Percentiles rank a stretch among this genome's conserved stretches.
Conservation (phyloP, 108 stramenopile species). For the Chaetoceros tenuissimus region DNA sequence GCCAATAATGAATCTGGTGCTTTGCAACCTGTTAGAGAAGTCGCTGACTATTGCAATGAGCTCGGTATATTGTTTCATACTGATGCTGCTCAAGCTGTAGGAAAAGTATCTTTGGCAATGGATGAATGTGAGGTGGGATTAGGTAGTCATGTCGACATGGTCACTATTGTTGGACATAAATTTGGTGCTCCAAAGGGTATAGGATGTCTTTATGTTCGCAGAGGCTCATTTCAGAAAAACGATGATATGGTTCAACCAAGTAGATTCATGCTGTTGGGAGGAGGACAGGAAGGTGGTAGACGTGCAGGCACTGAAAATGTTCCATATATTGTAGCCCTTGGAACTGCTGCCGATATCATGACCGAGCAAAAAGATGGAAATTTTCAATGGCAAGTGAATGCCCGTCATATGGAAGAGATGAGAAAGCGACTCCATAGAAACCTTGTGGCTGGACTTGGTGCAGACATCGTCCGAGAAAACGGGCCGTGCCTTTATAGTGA, state of each 20-base stretch:
- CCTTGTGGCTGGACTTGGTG: constrained; percentile 30
- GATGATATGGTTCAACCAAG: constrained; percentile 20
- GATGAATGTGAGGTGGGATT: no score
- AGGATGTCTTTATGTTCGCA: constrained; percentile 83
- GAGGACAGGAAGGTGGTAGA: constrained; percentile 77
- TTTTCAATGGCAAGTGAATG: no score
- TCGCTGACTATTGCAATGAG: constrained; percentile 49
- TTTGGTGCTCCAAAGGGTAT: constrained; percentile 95
- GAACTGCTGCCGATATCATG: constrained; percentile 71
- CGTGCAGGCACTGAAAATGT: constrained; percentile 95
- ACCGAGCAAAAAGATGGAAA: constrained; percentile 23
- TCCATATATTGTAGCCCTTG: constrained; percentile 85
- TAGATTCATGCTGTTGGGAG: constrained; percentile 59
- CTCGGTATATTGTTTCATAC: constrained; percentile 88
- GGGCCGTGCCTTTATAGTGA: constrained; percentile 55
- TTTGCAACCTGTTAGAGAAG: constrained; percentile 79
- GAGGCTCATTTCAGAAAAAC: constrained; percentile 37
- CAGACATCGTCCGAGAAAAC: constrained; percentile 44
- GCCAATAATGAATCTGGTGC: constrained; percentile 95
- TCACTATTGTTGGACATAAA: constrained; percentile 97
- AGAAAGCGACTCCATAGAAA: constrained; percentile 45
- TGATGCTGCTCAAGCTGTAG: constrained; percentile 94
- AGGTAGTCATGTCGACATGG: constrained; percentile 74
- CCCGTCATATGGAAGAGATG: constrained; percentile 55
- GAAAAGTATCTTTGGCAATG: constrained; percentile 73